phyloP scores from a whole-genome alignment of 2,329 filamentous ascomycete species.

The Beauveria australis region DNA sequence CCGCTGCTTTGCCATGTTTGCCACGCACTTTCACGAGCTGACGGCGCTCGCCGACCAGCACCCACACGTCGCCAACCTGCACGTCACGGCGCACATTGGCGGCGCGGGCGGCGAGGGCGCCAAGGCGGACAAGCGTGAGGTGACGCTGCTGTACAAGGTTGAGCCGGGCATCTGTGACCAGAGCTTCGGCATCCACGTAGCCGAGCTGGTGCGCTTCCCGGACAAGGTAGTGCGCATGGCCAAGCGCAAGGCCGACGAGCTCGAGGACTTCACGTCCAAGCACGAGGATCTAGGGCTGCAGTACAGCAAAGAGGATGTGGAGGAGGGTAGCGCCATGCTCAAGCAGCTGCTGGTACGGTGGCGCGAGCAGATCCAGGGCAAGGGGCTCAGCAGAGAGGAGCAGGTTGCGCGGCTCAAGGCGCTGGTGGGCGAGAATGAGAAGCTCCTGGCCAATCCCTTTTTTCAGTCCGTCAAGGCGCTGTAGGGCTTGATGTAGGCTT shows the following conservation, averaged over 20 bases:
- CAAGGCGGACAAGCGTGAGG: conserved; percentile 59
- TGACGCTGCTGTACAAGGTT: conserved; percentile 94
- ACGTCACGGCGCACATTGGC: conserved; percentile 90
- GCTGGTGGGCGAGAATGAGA: conserved; percentile 65
- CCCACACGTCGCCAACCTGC: conserved; percentile 82
- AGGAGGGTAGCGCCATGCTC: conserved; percentile 75
- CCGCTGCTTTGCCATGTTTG: conserved; percentile 87
- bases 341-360: conserved; percentile 78
- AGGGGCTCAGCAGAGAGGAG: conserved; percentile 57
- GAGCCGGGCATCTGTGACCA: conserved; percentile 94
- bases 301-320: conserved; percentile 78
- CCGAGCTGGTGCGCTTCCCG: conserved; percentile 91
- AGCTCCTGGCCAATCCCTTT: conserved; percentile 56
- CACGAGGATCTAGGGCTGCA: conserved; percentile 52
- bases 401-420: conserved; percentile 73
- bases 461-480: conserved; percentile 57
- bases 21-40: conserved; percentile 96
- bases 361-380: conserved; percentile 64
- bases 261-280: conserved; percentile 88
- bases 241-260: conserved; percentile 95
- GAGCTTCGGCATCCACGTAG: conserved; percentile 96
- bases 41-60: conserved; percentile 84
- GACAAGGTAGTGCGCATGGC: conserved; percentile 98
- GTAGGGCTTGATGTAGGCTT: conserved; percentile 18
- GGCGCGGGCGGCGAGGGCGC: conserved; percentile 34